Evolutionary conservation across 2,329 filamentous ascomycete genomes (phyloP), one percentile per base, ranked within the genome.

Genomic region (Clarireedia homoeocarpa): DNA sequence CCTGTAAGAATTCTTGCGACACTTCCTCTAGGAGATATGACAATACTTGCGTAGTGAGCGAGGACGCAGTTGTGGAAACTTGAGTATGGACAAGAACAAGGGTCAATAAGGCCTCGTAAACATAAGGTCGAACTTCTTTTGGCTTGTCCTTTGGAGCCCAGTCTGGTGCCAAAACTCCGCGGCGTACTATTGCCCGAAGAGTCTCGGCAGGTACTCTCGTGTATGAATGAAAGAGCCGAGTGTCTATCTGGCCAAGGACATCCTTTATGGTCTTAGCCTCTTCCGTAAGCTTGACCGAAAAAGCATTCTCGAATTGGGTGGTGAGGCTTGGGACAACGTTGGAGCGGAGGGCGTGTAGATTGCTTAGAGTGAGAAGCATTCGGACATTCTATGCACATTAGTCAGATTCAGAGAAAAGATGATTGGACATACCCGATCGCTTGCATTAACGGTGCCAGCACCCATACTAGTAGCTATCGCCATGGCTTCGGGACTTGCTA

Each of bases 81-180:
- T 96, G 89, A 0, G 89, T 91, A 73, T 99, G 94, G 1, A 96
- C 86, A 38, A 96, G 84, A 2, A 99, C 94, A 23, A 99, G 83
- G 23, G 80, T 79, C 44, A 99, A 81, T 15, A 99, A 82, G 0
- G 86, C 84, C 61, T 90, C 87, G 73, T 96, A 96, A 59, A 99
- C 83, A 70, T 97, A 99, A 0, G 91, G 86, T 51, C 83, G 84
- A 2, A 94, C 91, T 66, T 92, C 83, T 38, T 81, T 79, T 0
- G 94, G 91, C 26, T 79, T 79, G 40, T 75, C 67, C 0, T 75
- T 69, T 0, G 90, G 86, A 1, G 82, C 78, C 91, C 91, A 96
- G 53, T 78, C 75, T 1, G 86, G 75, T 1, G 83, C 78, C 17
- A 83, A 76, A 59, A 99, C 83, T 59, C 92, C 91, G 3, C 78